Base-by-base conservation (phyloP, 495 filamentous ascomycete species). In the Hypoxylon rickii region DNA sequence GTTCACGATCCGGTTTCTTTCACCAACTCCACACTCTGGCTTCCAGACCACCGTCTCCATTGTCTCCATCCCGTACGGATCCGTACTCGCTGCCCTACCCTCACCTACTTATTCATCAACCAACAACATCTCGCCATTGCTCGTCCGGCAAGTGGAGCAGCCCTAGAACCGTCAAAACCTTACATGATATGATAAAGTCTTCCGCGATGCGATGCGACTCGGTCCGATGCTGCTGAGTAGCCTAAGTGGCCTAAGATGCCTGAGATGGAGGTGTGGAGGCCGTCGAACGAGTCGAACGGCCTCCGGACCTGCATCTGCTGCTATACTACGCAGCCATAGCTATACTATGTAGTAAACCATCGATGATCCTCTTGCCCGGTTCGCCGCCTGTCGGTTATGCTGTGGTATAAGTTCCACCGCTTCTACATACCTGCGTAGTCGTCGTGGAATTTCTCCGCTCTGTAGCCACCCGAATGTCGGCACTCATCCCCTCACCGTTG, bases 401-500 rank as follows among this genome's bases (percentile, higher is more conserved):
- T 29, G 4, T 29, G 10, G 42, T 45, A n/a, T 15, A 2, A 19
- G 51, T 56, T 61, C 42, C 58, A 56, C 46, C 52, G 33, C 46
- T 48, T 56, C 24, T 18, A 48, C 24, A 29, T 29, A 29, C 24
- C 10, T 29, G 10, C 4, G 24, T 29, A 29, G 24, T 29, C 4
- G 34, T 50, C 44, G 57, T 34, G 34, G 42, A 51, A 40, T 48
- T 51, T 56, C 53, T 52, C 48, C 52, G 51, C 48, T 36, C 43
- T 63, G 59, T 31, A 12, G 39, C 39, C 17, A 49, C 24, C 59
- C 59, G 59, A 49, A 48, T 18, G 39, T 53, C 53, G 59, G 47
- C 46, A 52, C 26, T 54, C 24, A 19, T n/a, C 31, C 46, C 22
- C 31, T 48, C 40, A n/a, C 47, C 52, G 42, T 37, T 33, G 42